Evolutionary conservation across 73 alveolate species (phyloP).

Genomic region (Paramecium octaurelia): DNA sequence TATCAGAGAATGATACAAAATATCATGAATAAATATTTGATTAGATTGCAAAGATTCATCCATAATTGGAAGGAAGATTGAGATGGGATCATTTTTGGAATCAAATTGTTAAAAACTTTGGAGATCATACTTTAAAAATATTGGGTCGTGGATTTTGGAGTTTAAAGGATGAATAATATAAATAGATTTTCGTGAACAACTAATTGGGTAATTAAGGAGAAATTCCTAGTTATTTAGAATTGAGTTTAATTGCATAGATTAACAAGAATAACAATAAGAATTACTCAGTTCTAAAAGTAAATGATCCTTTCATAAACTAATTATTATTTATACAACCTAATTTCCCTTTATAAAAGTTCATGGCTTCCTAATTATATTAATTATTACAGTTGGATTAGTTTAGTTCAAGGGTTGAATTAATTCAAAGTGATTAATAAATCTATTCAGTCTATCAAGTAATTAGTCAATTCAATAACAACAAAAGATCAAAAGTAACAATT

Average conservation of each 20-base stretch:
- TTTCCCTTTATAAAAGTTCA: neutral
- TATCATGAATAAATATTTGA: neutral
- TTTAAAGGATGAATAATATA: neutral
- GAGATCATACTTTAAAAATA: neutral
- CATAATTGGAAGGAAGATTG: neutral
- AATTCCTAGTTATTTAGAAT: constrained; percentile 11
- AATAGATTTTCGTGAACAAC: neutral
- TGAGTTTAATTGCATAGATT: neutral
- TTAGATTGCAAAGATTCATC: neutral
- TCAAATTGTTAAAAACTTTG: neutral
- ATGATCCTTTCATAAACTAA: neutral
- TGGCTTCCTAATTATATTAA: neutral
- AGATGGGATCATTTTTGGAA: constrained; percentile 48
- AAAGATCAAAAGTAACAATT: neutral
- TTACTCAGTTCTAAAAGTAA: neutral
- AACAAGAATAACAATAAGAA: neutral
- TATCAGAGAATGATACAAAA: neutral
- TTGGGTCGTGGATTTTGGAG: neutral
- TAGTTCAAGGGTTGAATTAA: neutral
- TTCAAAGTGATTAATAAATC: neutral
- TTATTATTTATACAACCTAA: neutral
- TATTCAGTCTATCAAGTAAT: neutral
- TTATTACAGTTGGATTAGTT: neutral
- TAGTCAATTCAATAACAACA: neutral
- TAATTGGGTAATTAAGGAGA: neutral